A percentile compares a stretch with the other conserved stretches of the same genome.
Evolutionary conservation across 2,329 filamentous ascomycete genomes (phyloP).

Genomic region (Diplodia mutila): DNA sequence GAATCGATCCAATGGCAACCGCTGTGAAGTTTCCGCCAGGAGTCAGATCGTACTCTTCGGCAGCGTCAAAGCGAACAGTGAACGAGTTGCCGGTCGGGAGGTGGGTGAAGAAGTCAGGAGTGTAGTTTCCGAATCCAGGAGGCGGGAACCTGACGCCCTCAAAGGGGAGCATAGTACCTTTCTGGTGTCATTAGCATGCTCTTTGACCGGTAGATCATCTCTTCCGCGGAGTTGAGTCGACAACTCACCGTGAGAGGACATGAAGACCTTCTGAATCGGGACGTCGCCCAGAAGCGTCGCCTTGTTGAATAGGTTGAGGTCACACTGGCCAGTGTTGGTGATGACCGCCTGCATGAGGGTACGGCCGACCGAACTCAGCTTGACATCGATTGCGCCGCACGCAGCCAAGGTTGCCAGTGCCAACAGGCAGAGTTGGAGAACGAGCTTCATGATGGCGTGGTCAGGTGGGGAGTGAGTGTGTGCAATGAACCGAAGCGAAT

Average conservation of each 20-base stretch:
- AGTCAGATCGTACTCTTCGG: conserved; percentile 58
- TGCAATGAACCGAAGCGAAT: neutral
- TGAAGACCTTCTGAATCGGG: conserved; percentile 57
- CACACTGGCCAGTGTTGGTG: conserved; percentile 56
- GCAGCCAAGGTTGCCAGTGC: conserved; percentile 31
- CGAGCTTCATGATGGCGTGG: conserved; percentile 29
- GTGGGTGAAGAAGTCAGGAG: conserved; percentile 54
- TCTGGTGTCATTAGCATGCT: conserved; percentile 7
- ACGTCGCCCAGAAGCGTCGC: conserved; percentile 58
- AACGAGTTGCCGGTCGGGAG: conserved; percentile 54
- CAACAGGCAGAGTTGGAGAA: conserved; percentile 26
- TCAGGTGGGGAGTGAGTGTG: neutral
- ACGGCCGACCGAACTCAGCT: conserved; percentile 56
- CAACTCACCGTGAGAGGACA: conserved; percentile 53
- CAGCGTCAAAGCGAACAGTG: conserved; percentile 58
- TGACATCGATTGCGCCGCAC: conserved; percentile 34
- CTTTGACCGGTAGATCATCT: neutral
- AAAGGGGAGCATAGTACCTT: conserved; percentile 53
- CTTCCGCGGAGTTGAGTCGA: neutral
- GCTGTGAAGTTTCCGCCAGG: conserved; percentile 60
- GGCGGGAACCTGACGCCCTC: conserved; percentile 59
- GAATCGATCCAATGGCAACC: conserved; percentile 59
- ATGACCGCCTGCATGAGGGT: conserved; percentile 57
- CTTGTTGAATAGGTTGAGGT: conserved; percentile 57
- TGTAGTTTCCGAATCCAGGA: conserved; percentile 46